Percentiles rank a stretch among this genome's conserved stretches.
Conservation (phyloP, 1,139 yeast species). For the Diutina pseudorugosa region DNA sequence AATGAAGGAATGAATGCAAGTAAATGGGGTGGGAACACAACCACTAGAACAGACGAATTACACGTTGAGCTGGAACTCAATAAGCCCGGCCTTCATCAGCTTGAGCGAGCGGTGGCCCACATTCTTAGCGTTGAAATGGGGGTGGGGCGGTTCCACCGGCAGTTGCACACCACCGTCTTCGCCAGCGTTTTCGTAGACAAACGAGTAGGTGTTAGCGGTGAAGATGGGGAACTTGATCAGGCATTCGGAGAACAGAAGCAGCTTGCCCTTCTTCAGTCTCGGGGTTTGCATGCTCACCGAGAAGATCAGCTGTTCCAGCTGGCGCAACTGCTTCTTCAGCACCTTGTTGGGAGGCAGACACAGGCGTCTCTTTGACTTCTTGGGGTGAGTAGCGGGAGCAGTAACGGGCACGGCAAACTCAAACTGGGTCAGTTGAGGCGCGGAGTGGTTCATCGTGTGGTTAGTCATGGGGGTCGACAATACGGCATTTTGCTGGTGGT, state of each 20-base stretch:
- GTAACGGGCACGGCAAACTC: not conserved
- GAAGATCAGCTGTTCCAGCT: slow-evolving; percentile 3
- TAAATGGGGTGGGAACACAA: not conserved
- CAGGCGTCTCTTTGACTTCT: not conserved
- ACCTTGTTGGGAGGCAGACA: not conserved
- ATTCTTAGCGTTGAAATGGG: not conserved
- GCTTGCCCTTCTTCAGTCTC: not conserved
- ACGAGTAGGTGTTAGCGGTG: slow-evolving; percentile 1
- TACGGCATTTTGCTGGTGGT: no score
- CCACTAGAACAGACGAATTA: not conserved
- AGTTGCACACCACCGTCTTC: not conserved
- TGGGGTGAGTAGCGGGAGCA: not conserved
- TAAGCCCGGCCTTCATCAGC: slow-evolving; percentile 3
- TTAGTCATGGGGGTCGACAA: not conserved
- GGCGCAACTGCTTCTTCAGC: slow-evolving; percentile 2
- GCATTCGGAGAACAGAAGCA: slow-evolving; percentile 1
- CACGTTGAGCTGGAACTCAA: slow-evolving; percentile 3
- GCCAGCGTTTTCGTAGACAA: slow-evolving; percentile 1
- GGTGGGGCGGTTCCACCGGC: not conserved
- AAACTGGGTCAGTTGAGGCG: not conserved
- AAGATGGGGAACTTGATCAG: slow-evolving; percentile 4
- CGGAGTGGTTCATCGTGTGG: not conserved
- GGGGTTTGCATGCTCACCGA: not conserved
- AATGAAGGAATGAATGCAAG: slow-evolving; percentile 3
- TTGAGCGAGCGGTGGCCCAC: not conserved